Evolutionary conservation across 2,329 filamentous ascomycete species (phyloP).

Genomic region (Monosporascus sp.): DNA sequence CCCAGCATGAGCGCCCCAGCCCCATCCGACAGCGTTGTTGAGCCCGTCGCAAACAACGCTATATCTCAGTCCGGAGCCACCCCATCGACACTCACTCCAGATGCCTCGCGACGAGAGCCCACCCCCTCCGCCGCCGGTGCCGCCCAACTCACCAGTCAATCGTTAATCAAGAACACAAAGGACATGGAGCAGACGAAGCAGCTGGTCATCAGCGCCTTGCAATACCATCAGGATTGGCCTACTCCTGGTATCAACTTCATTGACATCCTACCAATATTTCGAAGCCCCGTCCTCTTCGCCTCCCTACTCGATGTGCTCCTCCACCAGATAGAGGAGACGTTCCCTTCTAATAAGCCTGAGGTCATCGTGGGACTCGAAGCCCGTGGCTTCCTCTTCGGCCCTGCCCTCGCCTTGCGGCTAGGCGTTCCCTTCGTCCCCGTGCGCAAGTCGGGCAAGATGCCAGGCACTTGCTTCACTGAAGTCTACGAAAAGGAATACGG

Average conservation of each 20-base stretch:
- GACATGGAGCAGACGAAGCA: conserved; percentile 28
- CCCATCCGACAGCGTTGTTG: conserved; percentile 30
- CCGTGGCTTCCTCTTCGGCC: conserved; percentile 92
- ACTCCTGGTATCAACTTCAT: conserved; percentile 91
- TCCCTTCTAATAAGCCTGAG: conserved; percentile 64
- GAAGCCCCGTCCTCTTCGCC: conserved; percentile 67
- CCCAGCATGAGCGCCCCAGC: conserved; percentile 33
- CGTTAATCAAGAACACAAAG: conserved; percentile 43
- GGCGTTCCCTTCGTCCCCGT: conserved; percentile 88
- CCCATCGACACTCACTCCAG: conserved; percentile 33
- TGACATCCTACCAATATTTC: conserved; percentile 96
- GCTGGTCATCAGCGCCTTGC: conserved; percentile 64
- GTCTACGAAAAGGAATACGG: conserved; percentile 95
- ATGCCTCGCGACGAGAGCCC: conserved; percentile 62
- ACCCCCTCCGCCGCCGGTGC: conserved; percentile 55
- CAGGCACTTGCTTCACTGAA: conserved; percentile 80
- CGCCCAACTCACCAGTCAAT: conserved; percentile 63
- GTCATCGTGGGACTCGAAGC: conserved; percentile 92
- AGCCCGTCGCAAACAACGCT: conserved; percentile 30
- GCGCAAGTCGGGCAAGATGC: conserved; percentile 92
- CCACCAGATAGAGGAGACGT: conserved; percentile 67
- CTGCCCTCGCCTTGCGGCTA: conserved; percentile 76
- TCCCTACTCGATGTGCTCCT: conserved; percentile 80
- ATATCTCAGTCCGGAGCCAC: conserved; percentile 22
- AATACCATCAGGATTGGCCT: conserved; percentile 89